Base-by-base conservation (phyloP, 805 yeast genomes). In the Candida bentonensis region DNA sequence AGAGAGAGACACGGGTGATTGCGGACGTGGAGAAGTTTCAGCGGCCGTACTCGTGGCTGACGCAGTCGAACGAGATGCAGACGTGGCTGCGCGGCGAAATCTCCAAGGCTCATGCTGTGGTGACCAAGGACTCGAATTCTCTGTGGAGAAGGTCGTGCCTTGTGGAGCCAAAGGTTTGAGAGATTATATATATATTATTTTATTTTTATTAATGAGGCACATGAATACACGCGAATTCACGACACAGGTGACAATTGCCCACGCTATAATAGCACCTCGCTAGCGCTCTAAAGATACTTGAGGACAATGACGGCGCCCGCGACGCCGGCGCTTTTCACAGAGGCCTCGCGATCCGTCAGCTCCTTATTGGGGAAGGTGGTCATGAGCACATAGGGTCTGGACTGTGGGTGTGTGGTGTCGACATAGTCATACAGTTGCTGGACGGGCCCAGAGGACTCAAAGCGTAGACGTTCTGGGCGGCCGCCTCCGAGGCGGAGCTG, bases 401-500 rank as follows among this genome's bases (percentile, higher is more conserved):
- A 45, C 3, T 59, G 53, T 15, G 41, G 25, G 17, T 9, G 23
- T 15, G 23, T 3, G n/a, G 63, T 57, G 39, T 68, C 72, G 9
- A 85, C 92, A 60, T 73, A 82, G 17, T 78, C 81, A 57, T 80
- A 88, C 4, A 88, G 71, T 20, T 57, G 67, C 44, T 74, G 67
- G 4, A 88, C 81, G 2, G 84, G 66, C 46, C 79, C 94, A 2
- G 70, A 54, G 3, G 86, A 67, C 51, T 75, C 67, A 57, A 89
- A 80, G 41, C 74, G 74, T 17, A 75, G 65, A 48, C 86, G 73
- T 48, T 76, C 73, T 15, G 47, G 43, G 15, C 50, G 25, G 3
- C 96, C 96, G 55, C 76, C 80, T 2, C 92, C 94, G 47, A 87
- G 72, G 57, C 96, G 73, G 15, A 88, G 76, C 61, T 86, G 96